phyloP scores from a whole-genome alignment of 2,329 filamentous ascomycete genomes.

The Moelleriella libera region DNA sequence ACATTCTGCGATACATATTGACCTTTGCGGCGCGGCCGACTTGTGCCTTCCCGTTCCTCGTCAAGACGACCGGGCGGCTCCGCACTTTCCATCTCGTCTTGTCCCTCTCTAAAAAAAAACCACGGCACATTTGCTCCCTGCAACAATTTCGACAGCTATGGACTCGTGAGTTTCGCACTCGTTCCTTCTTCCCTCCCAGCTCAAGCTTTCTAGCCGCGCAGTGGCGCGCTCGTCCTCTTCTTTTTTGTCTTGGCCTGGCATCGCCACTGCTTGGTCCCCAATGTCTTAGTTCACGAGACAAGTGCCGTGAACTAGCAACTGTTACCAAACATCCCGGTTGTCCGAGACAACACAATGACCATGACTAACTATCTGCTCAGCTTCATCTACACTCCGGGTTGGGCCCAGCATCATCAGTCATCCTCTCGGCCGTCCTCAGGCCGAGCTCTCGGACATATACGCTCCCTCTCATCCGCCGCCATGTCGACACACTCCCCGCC shows the following conservation, averaged over 20 bases:
- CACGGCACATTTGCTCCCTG: not conserved
- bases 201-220: not conserved
- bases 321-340: not conserved
- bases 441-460: slow-evolving; percentile 30
- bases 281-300: not conserved
- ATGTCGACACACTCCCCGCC: slow-evolving; percentile 17
- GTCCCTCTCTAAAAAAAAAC: too few relatives aligned
- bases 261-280: not conserved
- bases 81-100: too few relatives aligned
- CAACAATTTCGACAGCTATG: not conserved
- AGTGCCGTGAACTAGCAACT: not conserved
- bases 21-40: too few relatives aligned
- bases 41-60: too few relatives aligned
- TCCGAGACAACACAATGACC: slow-evolving; percentile 1
- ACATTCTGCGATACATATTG: too few relatives aligned
- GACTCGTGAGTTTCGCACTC: not conserved
- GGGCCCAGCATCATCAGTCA: slow-evolving; percentile 27
- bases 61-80: too few relatives aligned
- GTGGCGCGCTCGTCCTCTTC: not conserved
- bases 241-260: not conserved
- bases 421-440: slow-evolving; percentile 13
- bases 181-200: not conserved
- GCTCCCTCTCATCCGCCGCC: slow-evolving; percentile 39
- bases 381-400: slow-evolving; percentile 39
- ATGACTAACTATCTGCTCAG: slow-evolving; percentile 17